These are phyloP conservation scores for Plasmodium sp. DNA, from an alignment of 169 alveolate genomes.

Conservation along the genomic window DNA sequence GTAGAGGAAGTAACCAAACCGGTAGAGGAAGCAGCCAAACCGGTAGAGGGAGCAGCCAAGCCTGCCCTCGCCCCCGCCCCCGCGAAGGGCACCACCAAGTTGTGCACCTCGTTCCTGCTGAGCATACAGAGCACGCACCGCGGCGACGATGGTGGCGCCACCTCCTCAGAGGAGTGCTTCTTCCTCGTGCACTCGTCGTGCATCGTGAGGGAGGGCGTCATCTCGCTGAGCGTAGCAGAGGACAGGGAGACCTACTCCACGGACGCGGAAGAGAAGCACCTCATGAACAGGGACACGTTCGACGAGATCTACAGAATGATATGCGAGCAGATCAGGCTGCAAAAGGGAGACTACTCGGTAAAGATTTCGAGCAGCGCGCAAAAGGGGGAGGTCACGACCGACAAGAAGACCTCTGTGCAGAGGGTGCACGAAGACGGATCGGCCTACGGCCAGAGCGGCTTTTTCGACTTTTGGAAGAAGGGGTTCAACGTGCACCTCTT, in stretches of 20 bases:
- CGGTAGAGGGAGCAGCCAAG: background rate
- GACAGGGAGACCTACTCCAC: background rate
- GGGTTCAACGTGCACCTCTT: background rate
- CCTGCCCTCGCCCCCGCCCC: background rate
- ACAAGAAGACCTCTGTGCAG: background rate
- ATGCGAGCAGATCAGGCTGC: background rate
- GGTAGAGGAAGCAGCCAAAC: background rate
- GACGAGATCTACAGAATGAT: constrained; percentile 15
- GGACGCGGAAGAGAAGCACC: background rate
- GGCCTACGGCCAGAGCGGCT: background rate
- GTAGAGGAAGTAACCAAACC: background rate
- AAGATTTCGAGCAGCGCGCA: background rate
- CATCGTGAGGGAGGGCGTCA: background rate
- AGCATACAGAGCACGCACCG: background rate
- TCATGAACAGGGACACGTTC: background rate
- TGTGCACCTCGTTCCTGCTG: background rate
- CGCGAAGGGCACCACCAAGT: background rate
- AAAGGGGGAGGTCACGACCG: background rate
- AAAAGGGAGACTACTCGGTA: constrained; percentile 4
- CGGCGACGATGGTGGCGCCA: background rate
- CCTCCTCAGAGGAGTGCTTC: background rate
- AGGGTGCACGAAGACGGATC: background rate
- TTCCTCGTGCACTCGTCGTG: constrained; percentile 6
- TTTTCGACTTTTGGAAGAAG: background rate
- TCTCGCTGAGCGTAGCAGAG: background rate